phyloP scores from a whole-genome alignment of 2,329 filamentous ascomycete genomes.

The Verticillium klebahnii region DNA sequence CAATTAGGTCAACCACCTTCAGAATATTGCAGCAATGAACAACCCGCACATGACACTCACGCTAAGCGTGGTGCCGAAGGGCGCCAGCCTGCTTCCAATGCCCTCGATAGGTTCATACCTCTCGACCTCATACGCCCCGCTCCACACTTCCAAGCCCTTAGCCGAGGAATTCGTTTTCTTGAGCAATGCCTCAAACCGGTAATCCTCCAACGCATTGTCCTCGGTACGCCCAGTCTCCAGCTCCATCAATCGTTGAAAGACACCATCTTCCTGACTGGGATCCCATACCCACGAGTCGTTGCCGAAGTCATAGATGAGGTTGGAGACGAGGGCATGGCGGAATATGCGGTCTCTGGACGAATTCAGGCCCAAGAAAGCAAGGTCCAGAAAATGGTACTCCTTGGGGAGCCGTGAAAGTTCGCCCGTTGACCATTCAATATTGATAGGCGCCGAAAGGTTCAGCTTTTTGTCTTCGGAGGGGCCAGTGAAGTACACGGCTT shows the following conservation, averaged over 20 bases:
- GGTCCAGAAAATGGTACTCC: not conserved
- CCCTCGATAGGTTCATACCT: too few relatives aligned
- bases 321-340: not conserved
- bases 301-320: not conserved
- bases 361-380: not conserved
- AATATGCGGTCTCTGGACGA: not conserved
- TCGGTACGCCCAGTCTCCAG: not conserved
- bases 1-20: too few relatives aligned
- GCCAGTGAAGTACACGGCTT: not conserved
- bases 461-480: not conserved
- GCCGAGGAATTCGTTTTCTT: not conserved
- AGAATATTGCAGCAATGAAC: too few relatives aligned
- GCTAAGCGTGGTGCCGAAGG: too few relatives aligned
- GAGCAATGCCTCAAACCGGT: not conserved
- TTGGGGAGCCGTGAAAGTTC: not conserved
- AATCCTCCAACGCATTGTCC: not conserved
- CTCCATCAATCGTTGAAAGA: not conserved
- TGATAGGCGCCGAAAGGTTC: not conserved
- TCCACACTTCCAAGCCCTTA: too few relatives aligned
- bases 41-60: too few relatives aligned
- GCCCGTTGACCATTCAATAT: not conserved
- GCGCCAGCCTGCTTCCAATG: too few relatives aligned
- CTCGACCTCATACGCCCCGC: too few relatives aligned
- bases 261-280: not conserved
- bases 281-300: not conserved